Conservation (phyloP, 306 rosid genomes). For the Fragaria iinumae region DNA sequence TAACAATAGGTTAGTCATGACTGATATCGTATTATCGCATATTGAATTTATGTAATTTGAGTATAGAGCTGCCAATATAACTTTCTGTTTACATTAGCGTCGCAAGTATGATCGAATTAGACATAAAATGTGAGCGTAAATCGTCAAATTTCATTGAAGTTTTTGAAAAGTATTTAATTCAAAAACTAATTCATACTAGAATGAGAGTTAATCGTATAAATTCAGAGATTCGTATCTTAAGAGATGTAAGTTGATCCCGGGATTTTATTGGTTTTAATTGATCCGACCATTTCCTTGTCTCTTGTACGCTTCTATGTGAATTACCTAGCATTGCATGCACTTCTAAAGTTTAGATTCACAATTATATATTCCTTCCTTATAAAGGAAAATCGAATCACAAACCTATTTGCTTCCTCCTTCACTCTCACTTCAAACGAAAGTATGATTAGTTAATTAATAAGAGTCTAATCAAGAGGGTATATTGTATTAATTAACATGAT, state of each 20-base stretch:
- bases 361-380: neutral
- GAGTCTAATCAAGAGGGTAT: neutral
- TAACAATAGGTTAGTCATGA: too few species aligned
- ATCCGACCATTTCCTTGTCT: neutral
- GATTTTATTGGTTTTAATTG: neutral
- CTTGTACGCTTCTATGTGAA: neutral
- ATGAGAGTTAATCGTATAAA: too few species aligned
- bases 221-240: too few species aligned
- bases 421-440: neutral
- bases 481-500: neutral
- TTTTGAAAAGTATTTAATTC: too few species aligned
- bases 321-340: neutral
- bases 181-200: too few species aligned
- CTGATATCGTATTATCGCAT: too few species aligned
- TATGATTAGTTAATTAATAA: neutral
- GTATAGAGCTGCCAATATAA: too few species aligned
- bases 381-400: neutral
- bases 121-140: too few species aligned
- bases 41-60: too few species aligned
- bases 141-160: too few species aligned
- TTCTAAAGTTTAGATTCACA: neutral
- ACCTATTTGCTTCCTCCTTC: neutral
- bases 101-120: too few species aligned
- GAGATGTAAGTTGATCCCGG: neutral
- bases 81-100: too few species aligned